phyloP scores from a whole-genome alignment of 2,329 filamentous ascomycete genomes.

The Botryotinia calthae region DNA sequence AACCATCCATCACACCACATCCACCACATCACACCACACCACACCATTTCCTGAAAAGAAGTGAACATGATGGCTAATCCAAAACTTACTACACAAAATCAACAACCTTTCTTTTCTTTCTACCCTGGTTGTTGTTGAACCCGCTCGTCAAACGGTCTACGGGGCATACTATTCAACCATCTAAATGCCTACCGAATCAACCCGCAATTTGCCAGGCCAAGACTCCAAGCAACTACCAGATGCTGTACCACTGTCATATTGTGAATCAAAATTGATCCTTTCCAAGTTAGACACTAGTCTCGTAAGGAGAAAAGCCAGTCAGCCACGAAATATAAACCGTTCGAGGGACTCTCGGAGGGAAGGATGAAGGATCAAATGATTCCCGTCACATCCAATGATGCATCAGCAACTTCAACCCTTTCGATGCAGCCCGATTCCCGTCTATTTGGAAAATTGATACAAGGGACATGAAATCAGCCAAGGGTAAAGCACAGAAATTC shows the following conservation, averaged over 20 bases:
- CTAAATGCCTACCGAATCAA: neutral
- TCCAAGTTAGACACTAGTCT: neutral
- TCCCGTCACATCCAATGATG: conserved; percentile 1
- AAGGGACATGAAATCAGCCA: conserved; percentile 3
- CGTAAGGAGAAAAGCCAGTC: neutral
- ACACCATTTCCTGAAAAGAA: neutral
- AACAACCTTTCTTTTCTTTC: neutral
- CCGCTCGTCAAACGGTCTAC: neutral
- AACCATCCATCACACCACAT: conserved; percentile 7
- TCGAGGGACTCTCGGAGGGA: neutral
- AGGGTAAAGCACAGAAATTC: conserved; percentile 1
- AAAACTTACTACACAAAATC: neutral
- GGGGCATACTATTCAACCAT: neutral
- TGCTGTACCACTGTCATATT: conserved; percentile 1
- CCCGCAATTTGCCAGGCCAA: conserved; percentile 1
- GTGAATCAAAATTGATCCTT: conserved; percentile 9
- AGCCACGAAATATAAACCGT: conserved; percentile 11
- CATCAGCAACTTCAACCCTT: conserved; percentile 8
- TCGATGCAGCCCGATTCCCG: conserved; percentile 13
- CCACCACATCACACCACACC: conserved; percentile 2
- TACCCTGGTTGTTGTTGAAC: neutral
- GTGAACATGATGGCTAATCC: neutral
- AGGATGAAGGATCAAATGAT: conserved; percentile 5
- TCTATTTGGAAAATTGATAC: conserved; percentile 11
- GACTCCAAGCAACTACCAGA: conserved; percentile 1